Evolutionary conservation across 495 filamentous ascomycete genomes (phyloP).

Genomic region (Aspergillus saccharolyticus): DNA sequence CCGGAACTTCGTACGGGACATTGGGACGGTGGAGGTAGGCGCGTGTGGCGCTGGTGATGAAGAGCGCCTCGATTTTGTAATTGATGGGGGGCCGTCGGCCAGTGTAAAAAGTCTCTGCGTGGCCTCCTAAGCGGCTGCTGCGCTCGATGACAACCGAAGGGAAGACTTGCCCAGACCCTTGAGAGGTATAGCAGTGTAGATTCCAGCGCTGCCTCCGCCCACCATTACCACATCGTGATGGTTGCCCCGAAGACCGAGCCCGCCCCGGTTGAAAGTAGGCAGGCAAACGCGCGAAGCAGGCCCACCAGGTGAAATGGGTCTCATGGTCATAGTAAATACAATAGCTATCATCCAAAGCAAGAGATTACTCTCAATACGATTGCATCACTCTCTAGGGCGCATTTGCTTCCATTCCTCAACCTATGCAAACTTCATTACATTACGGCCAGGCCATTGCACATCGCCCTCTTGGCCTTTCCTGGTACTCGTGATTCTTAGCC

Average conservation of each 20-base stretch:
- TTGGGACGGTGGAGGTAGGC: conserved; percentile 37
- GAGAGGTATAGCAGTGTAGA: conserved; percentile 42
- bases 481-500: too few species aligned
- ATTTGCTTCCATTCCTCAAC: too few species aligned
- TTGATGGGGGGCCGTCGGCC: conserved; percentile 35
- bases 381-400: too few species aligned
- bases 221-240: conserved; percentile 43
- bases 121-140: conserved; percentile 41
- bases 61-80: conserved; percentile 39
- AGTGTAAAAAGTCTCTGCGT: conserved; percentile 45
- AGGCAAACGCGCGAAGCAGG: neutral
- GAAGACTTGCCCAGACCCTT: conserved; percentile 33
- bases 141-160: conserved; percentile 43
- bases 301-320: neutral
- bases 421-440: too few species aligned
- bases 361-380: too few species aligned
- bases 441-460: too few species aligned
- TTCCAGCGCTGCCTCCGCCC: conserved; percentile 46
- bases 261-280: too few species aligned
- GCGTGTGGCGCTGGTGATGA: conserved; percentile 32
- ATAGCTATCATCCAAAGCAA: neutral
- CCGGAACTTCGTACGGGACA: conserved; percentile 22
- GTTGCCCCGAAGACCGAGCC: conserved; percentile 1
- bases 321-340: too few species aligned
- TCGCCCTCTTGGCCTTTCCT: too few species aligned